Conservation (phyloP, 129 eudicot genomes). For the Saposhnikovia divaricata region DNA sequence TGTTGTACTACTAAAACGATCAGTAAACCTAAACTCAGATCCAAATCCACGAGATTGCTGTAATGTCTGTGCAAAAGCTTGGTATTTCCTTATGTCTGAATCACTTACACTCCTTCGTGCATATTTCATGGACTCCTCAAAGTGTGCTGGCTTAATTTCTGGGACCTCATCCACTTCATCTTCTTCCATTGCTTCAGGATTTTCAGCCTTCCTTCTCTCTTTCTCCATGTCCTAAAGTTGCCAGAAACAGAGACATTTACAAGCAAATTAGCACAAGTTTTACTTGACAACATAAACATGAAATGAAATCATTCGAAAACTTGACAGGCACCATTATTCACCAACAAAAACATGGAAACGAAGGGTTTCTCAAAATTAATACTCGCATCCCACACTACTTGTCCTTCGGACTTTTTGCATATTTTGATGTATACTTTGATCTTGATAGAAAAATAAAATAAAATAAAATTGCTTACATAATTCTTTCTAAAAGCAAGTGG, state of each 20-base stretch:
- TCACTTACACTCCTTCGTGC: constrained; percentile 84
- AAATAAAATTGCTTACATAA: not conserved
- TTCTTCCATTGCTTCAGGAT: constrained; percentile 76
- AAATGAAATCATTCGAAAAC: not conserved
- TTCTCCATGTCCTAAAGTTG: constrained; percentile 53
- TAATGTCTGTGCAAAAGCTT: constrained; percentile 54
- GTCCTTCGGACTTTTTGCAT: not conserved
- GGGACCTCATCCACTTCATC: constrained; percentile 60
- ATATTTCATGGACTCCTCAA: constrained; percentile 82
- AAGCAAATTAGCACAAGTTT: not conserved
- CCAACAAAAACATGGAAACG: not conserved
- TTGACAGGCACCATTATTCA: not conserved
- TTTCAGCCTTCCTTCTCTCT: constrained; percentile 47
- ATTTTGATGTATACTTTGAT: not conserved
- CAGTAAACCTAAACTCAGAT: constrained; percentile 42
- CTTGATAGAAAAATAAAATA: not conserved
- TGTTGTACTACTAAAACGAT: constrained; percentile 17
- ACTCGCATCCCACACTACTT: not conserved
- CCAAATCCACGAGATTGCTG: constrained; percentile 57
- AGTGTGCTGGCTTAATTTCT: constrained; percentile 66
- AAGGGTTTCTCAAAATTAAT: not conserved
- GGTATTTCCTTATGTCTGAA: constrained; percentile 56
- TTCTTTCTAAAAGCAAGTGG: not conserved
- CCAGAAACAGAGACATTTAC: not conserved
- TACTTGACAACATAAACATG: not conserved